Conservation (phyloP, 192 early-diverging fungal species). For the Backusella luteola region DNA sequence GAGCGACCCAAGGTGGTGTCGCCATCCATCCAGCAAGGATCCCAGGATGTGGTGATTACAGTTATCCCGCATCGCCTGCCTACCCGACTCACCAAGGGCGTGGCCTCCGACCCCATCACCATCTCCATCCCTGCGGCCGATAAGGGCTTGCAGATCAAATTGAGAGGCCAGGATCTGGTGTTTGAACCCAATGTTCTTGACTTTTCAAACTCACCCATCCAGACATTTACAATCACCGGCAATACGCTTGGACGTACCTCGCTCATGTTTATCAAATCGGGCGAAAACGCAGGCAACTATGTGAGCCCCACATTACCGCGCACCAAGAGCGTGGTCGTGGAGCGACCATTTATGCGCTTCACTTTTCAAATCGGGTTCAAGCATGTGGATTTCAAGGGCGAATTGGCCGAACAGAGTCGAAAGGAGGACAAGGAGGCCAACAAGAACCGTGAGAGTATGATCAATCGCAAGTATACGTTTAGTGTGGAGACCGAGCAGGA, state of each 20-base stretch:
- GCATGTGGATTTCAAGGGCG: constrained; percentile 20
- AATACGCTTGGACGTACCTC: constrained; percentile 56
- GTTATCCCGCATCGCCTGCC: constrained; percentile 50
- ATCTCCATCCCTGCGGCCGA: constrained; percentile 57
- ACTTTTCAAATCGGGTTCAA: constrained; percentile 59
- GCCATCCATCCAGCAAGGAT: neutral
- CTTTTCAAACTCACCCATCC: constrained; percentile 48
- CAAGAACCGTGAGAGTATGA: neutral
- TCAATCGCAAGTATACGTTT: constrained; percentile 32
- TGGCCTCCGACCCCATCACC: constrained; percentile 51
- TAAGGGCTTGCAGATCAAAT: constrained; percentile 53
- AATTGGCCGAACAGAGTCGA: neutral
- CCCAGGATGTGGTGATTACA: constrained; percentile 30
- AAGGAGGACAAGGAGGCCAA: too few relatives aligned
- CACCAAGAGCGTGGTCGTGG: constrained; percentile 59
- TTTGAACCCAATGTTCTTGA: constrained; percentile 55
- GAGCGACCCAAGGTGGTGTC: constrained; percentile 10
- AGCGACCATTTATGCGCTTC: constrained; percentile 63
- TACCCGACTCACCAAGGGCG: constrained; percentile 51
- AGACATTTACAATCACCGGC: constrained; percentile 57
- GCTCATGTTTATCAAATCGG: constrained; percentile 55
- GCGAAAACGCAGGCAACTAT: constrained; percentile 44
- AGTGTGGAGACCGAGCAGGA: constrained; percentile 37
- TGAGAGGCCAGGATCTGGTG: constrained; percentile 57
- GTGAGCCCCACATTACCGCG: constrained; percentile 43